Base-by-base conservation (phyloP, 2,329 filamentous ascomycete genomes). In the Akanthomyces lecanii region DNA sequence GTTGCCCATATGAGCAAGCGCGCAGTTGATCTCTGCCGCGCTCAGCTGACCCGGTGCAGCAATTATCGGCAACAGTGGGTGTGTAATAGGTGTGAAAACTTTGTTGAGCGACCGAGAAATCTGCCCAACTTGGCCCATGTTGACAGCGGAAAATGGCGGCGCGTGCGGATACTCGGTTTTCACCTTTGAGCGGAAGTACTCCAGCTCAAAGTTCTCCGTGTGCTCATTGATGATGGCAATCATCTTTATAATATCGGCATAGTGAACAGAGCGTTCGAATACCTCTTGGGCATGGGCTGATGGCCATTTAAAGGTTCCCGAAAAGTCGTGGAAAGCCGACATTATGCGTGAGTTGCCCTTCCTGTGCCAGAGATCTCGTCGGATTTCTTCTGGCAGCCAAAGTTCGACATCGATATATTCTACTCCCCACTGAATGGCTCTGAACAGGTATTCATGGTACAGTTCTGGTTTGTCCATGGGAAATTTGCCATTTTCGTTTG, bases 291-390 rank as follows among this genome's bases (percentile, higher is more conserved):
- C 91, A 67, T 89, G 83, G 7, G 83, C 76, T 0, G 90, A 91
- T 0, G 89, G 89, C 91, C 91, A 96, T 70, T 88, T 90, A 81
- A 94, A 94, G 0, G 81, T 88, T 1, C 91, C 90, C 0, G 90
- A 92, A 71, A 94, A 94, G 77, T 95, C 91, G 73, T 96, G 92
- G 70, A 94, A 95, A 14, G 92, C 91, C n/a, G 91, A 94, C 79
- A 96, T 92, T 74, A 96, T 92, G 67, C 88, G 89, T 70, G 89
- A 94, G 75, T 87, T 90, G 2, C 91, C 91, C 67, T 89, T 88
- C 61, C 85, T 82, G 67, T 89, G 84, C 60, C 86, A 89, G 11
- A 96, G 76, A 64, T 79, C 82, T 66, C 81, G 81, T 66, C 91
- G 82, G 62, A 96, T 90, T 7, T 85, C 79, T 72, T 93, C 90